A percentile compares a stretch with the other conserved stretches of the same genome.
Evolutionary conservation across 2,329 filamentous ascomycete species (phyloP).

Genomic region (Sclerotinia glacialis): DNA sequence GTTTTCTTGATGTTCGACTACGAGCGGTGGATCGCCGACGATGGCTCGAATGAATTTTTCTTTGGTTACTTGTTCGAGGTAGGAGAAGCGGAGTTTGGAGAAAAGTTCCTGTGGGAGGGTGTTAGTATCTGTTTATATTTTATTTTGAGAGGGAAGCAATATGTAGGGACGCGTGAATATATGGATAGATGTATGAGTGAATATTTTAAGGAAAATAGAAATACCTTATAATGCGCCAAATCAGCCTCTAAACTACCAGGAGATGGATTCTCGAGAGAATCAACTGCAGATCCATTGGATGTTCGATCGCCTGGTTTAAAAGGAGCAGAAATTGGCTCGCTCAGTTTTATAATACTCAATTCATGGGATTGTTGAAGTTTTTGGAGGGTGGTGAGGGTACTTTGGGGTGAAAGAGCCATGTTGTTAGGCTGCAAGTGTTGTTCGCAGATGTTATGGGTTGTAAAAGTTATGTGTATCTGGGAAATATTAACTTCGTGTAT

Average conservation of each 20-base stretch:
- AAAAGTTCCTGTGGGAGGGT: constrained; percentile 68
- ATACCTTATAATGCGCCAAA: constrained; percentile 79
- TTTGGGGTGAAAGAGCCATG: constrained; percentile 33
- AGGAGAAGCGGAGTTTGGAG: constrained; percentile 92
- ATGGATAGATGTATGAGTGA: neutral
- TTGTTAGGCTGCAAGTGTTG: neutral
- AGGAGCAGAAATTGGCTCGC: constrained; percentile 66
- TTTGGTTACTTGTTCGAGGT: constrained; percentile 97
- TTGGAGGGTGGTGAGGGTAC: constrained; percentile 50
- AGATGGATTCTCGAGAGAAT: constrained; percentile 63
- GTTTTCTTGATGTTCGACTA: constrained; percentile 82
- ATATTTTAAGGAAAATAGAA: neutral
- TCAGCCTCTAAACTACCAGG: constrained; percentile 80
- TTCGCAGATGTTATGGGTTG: neutral
- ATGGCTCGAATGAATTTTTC: constrained; percentile 95
- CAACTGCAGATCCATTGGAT: constrained; percentile 66
- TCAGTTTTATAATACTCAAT: constrained; percentile 73
- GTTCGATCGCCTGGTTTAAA: constrained; percentile 50
- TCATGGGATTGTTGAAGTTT: constrained; percentile 57
- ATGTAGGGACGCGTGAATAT: neutral
- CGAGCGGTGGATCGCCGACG: constrained; percentile 82
- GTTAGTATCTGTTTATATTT: neutral
- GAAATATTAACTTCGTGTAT: neutral
- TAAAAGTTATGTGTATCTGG: neutral
- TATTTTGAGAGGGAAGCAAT: too few species aligned